Conservation (phyloP, 2,329 filamentous ascomycete genomes). For the Thelonectria discophora region DNA sequence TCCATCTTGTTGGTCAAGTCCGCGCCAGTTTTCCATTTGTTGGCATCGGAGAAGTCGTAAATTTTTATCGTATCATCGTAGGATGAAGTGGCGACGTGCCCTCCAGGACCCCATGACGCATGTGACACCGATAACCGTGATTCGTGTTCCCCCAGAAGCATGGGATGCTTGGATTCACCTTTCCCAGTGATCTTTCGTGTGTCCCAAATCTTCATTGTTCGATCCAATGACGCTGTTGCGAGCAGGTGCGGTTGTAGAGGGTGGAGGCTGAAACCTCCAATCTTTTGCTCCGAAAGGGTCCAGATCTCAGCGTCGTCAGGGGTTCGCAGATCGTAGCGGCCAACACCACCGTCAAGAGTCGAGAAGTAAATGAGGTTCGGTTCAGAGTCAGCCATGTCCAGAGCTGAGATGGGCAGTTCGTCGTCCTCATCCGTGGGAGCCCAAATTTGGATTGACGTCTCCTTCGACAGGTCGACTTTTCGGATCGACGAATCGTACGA, state of each 20-base stretch:
- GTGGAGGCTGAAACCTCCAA: constrained; percentile 89
- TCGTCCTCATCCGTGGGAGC: constrained; percentile 74
- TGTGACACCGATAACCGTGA: constrained; percentile 89
- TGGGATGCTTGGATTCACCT: constrained; percentile 67
- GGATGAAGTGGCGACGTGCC: constrained; percentile 88
- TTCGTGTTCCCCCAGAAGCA: constrained; percentile 80
- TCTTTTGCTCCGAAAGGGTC: constrained; percentile 88
- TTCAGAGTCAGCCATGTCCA: constrained; percentile 79
- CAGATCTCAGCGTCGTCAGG: constrained; percentile 70
- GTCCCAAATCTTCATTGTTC: constrained; percentile 93
- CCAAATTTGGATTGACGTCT: constrained; percentile 82
- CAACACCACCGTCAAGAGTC: constrained; percentile 82
- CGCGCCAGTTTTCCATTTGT: constrained; percentile 66
- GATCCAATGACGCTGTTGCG: constrained; percentile 88
- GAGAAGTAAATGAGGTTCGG: constrained; percentile 85
- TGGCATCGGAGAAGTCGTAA: constrained; percentile 75
- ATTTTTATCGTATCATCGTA: constrained; percentile 98
- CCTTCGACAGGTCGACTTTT: constrained; percentile 83
- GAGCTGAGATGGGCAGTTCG: constrained; percentile 82
- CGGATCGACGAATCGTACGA: constrained; percentile 95
- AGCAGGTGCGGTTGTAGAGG: constrained; percentile 82
- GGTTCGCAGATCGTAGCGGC: constrained; percentile 79
- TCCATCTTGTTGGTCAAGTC: constrained; percentile 70
- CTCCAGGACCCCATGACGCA: constrained; percentile 85
- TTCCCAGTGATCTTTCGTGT: constrained; percentile 78